Conservation (phyloP, 352 stramenopile genomes). For the Pythium grandisporangium region DNA sequence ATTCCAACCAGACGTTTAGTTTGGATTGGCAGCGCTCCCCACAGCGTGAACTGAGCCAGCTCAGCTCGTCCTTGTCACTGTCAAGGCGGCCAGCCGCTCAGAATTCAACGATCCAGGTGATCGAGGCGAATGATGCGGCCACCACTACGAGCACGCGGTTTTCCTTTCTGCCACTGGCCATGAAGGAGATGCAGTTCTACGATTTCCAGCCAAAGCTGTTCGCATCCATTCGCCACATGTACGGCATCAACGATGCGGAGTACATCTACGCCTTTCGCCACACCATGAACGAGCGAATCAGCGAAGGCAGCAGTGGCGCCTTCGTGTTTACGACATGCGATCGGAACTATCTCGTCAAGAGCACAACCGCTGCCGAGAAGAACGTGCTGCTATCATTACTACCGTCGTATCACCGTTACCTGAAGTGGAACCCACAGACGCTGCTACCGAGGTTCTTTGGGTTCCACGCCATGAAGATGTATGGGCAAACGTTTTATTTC, state of each 20-base stretch:
- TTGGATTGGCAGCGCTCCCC: conserved; percentile 72
- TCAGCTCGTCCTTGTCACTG: conserved; percentile 36
- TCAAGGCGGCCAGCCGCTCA: conserved; percentile 18
- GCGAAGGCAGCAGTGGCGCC: conserved; percentile 77
- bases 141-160: conserved; percentile 32
- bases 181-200: conserved; percentile 85
- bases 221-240: conserved; percentile 54
- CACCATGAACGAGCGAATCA: conserved; percentile 86
- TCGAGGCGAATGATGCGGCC: conserved; percentile 47
- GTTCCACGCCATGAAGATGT: conserved; percentile 89
- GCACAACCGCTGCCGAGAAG: conserved; percentile 71
- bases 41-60: conserved; percentile 32
- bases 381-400: conserved; percentile 72
- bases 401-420: conserved; percentile 75
- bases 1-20: conserved; percentile 74
- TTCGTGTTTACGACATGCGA: conserved; percentile 90
- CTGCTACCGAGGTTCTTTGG: conserved; percentile 87
- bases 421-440: conserved; percentile 83
- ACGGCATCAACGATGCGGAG: conserved; percentile 61
- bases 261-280: conserved; percentile 72
- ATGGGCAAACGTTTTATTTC: conserved; percentile 87
- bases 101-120: conserved; percentile 53
- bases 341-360: conserved; percentile 89
- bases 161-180: conserved; percentile 52
- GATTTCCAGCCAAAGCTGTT: conserved; percentile 82